These are phyloP conservation scores for Cadophora sp. DNA, from an alignment of 2,329 filamentous ascomycete genomes.

Conservation along the genomic window DNA sequence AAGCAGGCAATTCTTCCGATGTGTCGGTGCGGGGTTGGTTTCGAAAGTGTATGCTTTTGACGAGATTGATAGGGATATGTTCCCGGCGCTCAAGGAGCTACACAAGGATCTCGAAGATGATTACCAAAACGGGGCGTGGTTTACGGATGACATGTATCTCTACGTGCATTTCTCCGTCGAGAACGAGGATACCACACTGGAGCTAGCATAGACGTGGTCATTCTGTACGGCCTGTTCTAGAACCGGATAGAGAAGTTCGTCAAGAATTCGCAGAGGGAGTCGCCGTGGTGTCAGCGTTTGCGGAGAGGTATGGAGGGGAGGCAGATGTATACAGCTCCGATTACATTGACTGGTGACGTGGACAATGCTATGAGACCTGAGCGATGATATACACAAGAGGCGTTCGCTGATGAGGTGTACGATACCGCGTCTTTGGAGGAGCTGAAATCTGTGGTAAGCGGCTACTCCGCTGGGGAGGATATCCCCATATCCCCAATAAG, in stretches of 20 bases:
- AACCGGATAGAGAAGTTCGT: constrained; percentile 20
- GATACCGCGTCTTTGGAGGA: constrained; percentile 8
- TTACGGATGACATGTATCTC: constrained; percentile 4
- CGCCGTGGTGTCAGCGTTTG: constrained; percentile 12
- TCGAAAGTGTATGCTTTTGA: constrained; percentile 10
- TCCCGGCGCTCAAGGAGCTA: constrained; percentile 10
- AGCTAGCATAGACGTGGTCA: constrained; percentile 16
- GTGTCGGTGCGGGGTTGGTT: constrained; percentile 10
- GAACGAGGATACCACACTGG: background rate
- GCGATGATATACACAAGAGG: constrained; percentile 15
- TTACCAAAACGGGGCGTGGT: constrained; percentile 1
- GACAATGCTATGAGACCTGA: background rate
- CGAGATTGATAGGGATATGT: background rate
- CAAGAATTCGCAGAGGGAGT: background rate
- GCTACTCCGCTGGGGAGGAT: constrained; percentile 7
- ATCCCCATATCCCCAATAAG: background rate
- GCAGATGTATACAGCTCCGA: background rate
- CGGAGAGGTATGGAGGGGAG: constrained; percentile 15
- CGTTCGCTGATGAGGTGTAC: constrained; percentile 15
- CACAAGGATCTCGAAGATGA: constrained; percentile 2
- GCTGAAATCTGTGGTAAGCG: constrained; percentile 3
- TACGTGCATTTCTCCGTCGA: constrained; percentile 17
- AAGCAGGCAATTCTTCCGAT: background rate
- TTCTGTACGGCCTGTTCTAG: constrained; percentile 22
- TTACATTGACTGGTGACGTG: background rate